These are phyloP conservation scores for Leptographium flavum DNA, from an alignment of 2,329 filamentous ascomycete genomes.

Conservation along the genomic window DNA sequence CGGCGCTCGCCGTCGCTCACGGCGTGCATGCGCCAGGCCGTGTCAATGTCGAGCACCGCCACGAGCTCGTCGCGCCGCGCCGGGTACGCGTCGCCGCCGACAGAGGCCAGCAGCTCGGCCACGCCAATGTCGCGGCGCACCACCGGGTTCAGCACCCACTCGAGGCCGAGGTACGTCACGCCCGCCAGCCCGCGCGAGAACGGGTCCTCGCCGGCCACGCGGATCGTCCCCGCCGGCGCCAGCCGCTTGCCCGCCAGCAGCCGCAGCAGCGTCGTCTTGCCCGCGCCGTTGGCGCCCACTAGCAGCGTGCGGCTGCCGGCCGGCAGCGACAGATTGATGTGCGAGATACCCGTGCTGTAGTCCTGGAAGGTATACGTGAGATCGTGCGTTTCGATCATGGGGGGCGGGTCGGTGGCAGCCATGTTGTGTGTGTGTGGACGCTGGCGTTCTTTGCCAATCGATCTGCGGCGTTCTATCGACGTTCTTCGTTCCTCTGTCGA, in stretches of 20 bases:
- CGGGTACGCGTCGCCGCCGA: conserved; percentile 75
- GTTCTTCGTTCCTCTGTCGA: too few species aligned
- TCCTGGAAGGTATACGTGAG: conserved; percentile 86
- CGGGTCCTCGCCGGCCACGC: conserved; percentile 72
- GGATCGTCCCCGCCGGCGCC: conserved; percentile 60
- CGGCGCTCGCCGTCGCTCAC: conserved; percentile 86
- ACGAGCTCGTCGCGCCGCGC: conserved; percentile 78
- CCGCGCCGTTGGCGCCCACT: conserved; percentile 92
- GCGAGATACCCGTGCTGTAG: conserved; percentile 60
- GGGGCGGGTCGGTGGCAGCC: conserved; percentile 15
- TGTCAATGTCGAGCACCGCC: conserved; percentile 78
- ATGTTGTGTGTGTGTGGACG: neutral
- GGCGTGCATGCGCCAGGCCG: conserved; percentile 87
- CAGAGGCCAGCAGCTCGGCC: conserved; percentile 64
- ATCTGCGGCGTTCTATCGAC: too few species aligned
- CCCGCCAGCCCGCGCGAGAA: conserved; percentile 85
- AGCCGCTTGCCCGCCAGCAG: conserved; percentile 92
- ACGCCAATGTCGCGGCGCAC: conserved; percentile 93
- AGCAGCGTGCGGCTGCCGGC: conserved; percentile 75
- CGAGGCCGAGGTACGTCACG: conserved; percentile 90
- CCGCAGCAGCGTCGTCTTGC: conserved; percentile 91
- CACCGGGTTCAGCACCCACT: conserved; percentile 97
- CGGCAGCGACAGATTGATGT: conserved; percentile 65
- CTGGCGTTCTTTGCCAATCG: too few species aligned
- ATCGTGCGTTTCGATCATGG: conserved; percentile 57